Base-by-base conservation (phyloP, 2,329 filamentous ascomycete genomes). In the Chrysoporthe austroafricana region DNA sequence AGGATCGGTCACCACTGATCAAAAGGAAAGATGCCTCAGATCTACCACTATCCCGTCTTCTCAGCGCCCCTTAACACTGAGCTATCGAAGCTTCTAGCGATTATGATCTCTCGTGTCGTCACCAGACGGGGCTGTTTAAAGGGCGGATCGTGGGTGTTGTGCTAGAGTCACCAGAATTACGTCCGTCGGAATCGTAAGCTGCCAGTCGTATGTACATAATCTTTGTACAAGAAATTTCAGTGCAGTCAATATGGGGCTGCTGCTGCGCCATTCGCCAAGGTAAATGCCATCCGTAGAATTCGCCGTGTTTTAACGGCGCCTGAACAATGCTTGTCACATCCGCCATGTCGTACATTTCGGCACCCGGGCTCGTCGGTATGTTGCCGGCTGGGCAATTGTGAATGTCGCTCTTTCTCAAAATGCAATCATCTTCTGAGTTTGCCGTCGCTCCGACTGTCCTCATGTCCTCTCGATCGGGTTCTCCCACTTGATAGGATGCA, bases 401-500 rank as follows among this genome's bases (percentile, higher is more conserved):
- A n/a, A 26, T 42, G 39, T 32, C 39, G 44, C 44, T 63, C 42
- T 48, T n/a, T 44, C 42, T 18, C 56, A 62, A 62, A 65, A 66
- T 62, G 63, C 26, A 59, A 36, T 61, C 26, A 52, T 36, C 13
- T 7, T 21, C 18, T 43, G n/a, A 11, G 14, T 14, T n/a, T 34
- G 4, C 26, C 36, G n/a, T 18, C 21, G 4, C 44, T 14, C 16
- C 14, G 18, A 32, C 34, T 3, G 8, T 44, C 34, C 16, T 58
- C n/a, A 52, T 11, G 26, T 44, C 42, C 71, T 56, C 72, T 86
- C 83, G n/a, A 75, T 76, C 32, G 84, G 84, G 70, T 83, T 81
- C 75, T 88, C 86, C 76, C 81, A 84, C 81, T 96, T 96, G 73
- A 96, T 88, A 0, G 93, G 93, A 82, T 96, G 93, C 72, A 96